Conservation (phyloP, 108 stramenopile species). For the Cyclotella choctawhatcheeana region DNA sequence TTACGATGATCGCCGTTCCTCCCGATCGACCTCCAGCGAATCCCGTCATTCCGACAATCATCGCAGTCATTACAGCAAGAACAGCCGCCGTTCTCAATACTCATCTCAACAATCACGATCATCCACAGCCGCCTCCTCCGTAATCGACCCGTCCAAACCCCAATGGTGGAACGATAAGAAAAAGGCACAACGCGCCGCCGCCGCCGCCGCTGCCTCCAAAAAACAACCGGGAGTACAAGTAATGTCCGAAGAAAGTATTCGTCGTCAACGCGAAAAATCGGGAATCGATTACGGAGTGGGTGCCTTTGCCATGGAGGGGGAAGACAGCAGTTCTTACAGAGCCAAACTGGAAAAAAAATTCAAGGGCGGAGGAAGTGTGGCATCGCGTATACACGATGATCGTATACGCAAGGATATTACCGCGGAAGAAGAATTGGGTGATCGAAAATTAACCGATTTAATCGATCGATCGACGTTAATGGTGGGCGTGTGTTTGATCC, state of each 20-base stretch:
- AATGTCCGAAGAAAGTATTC: neutral
- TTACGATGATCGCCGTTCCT: too few relatives aligned
- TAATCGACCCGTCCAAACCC: conserved; percentile 34
- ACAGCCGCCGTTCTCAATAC: too few relatives aligned
- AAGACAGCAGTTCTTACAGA: neutral
- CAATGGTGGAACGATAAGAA: conserved; percentile 36
- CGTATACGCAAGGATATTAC: conserved; percentile 18
- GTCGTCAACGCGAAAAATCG: neutral
- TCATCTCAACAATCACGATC: too few relatives aligned
- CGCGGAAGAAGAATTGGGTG: conserved; percentile 40
- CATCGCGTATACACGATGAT: neutral
- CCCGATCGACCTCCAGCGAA: too few relatives aligned
- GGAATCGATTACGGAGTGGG: conserved; percentile 2
- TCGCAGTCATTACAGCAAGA: too few relatives aligned
- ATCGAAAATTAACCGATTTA: conserved; percentile 19
- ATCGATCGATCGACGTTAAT: conserved; percentile 32
- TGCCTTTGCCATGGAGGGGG: neutral
- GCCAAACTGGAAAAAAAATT: neutral
- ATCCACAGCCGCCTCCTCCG: conserved; percentile 13
- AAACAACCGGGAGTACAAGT: neutral
- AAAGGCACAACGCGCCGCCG: conserved; percentile 12
- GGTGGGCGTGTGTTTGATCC: conserved; percentile 45
- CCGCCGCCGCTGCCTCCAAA: neutral
- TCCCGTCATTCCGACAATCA: too few relatives aligned
- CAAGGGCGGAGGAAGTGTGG: neutral